Evolutionary conservation across 768 basidiomycete genomes (phyloP).

Genomic region (Lentinula guzmanii): DNA sequence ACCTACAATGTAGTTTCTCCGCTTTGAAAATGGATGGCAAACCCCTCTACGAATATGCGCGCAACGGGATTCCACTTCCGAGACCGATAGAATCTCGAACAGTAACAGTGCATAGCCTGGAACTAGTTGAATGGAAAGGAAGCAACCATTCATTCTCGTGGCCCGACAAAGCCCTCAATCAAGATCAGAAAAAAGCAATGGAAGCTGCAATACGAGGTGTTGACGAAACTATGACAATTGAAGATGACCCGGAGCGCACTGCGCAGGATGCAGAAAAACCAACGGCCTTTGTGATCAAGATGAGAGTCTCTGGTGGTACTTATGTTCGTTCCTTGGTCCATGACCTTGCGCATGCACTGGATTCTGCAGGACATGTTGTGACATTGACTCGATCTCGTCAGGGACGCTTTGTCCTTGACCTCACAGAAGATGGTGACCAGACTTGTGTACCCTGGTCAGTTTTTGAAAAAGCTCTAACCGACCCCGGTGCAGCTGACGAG

Average conservation of each 20-base stretch:
- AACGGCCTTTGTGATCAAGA: constrained; percentile 77
- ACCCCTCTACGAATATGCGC: constrained; percentile 93
- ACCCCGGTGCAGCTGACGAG: constrained; percentile 50
- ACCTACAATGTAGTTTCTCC: constrained; percentile 65
- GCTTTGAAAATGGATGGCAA: constrained; percentile 98
- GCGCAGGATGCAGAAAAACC: constrained; percentile 35
- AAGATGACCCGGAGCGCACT: constrained; percentile 30
- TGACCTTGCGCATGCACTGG: constrained; percentile 80
- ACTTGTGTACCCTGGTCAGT: constrained; percentile 72
- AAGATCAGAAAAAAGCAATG: constrained; percentile 65
- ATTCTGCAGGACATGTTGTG: constrained; percentile 90
- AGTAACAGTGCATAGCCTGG: constrained; percentile 76
- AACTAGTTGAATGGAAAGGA: constrained; percentile 75
- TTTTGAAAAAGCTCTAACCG: constrained; percentile 52
- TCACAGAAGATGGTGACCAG: constrained; percentile 43
- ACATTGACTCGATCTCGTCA: constrained; percentile 86
- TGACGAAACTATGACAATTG: constrained; percentile 24
- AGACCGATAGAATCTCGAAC: constrained; percentile 87
- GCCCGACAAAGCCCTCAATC: constrained; percentile 66
- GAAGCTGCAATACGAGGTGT: constrained; percentile 54
- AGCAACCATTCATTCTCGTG: constrained; percentile 68
- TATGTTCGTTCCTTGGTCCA: constrained; percentile 96
- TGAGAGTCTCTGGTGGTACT: constrained; percentile 95
- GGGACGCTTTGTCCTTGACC: constrained; percentile 64
- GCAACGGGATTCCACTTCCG: constrained; percentile 84